These are phyloP conservation scores for Athelia sp. DNA, from an alignment of 1,284 basidiomycete species.

Conservation along the genomic window DNA sequence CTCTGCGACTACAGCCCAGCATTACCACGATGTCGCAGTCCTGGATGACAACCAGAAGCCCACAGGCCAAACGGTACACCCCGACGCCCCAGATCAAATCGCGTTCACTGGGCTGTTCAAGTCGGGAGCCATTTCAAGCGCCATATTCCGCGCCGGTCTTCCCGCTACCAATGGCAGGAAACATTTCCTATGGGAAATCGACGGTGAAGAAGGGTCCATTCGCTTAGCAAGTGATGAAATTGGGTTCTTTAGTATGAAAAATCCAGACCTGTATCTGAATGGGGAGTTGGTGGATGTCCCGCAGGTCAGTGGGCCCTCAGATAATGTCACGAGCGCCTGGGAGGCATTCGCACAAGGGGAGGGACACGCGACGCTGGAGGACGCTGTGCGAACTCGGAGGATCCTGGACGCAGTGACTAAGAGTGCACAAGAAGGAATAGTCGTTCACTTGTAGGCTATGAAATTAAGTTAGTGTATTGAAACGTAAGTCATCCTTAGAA, in stretches of 20 bases:
- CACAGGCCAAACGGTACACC: not conserved
- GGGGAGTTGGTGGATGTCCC: conserved; percentile 20
- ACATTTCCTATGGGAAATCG: not conserved
- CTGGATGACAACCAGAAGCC: not conserved
- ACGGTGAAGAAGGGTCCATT: not conserved
- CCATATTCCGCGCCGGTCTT: not conserved
- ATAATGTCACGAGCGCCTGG: conserved; percentile 14
- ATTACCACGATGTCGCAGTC: conserved; percentile 17
- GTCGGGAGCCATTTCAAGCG: not conserved
- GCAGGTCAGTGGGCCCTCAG: conserved; percentile 6
- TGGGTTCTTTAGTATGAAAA: conserved; percentile 12
- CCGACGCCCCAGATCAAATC: not conserved
- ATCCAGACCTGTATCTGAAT: conserved; percentile 22
- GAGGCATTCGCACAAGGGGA: conserved; percentile 20
- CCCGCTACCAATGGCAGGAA: not conserved
- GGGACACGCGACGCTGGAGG: conserved; percentile 22
- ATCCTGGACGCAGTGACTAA: conserved; percentile 25
- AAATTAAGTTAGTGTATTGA: too few species aligned
- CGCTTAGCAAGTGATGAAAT: conserved; percentile 3
- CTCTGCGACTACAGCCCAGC: conserved; percentile 18
- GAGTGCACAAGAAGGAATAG: conserved; percentile 24
- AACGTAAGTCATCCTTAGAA: too few species aligned
- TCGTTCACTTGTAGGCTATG: not conserved
- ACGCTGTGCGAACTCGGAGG: conserved; percentile 22
- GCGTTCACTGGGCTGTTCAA: not conserved